phyloP scores from a whole-genome alignment of 2,329 filamentous ascomycete genomes.

The Periglandula ipomoeae region DNA sequence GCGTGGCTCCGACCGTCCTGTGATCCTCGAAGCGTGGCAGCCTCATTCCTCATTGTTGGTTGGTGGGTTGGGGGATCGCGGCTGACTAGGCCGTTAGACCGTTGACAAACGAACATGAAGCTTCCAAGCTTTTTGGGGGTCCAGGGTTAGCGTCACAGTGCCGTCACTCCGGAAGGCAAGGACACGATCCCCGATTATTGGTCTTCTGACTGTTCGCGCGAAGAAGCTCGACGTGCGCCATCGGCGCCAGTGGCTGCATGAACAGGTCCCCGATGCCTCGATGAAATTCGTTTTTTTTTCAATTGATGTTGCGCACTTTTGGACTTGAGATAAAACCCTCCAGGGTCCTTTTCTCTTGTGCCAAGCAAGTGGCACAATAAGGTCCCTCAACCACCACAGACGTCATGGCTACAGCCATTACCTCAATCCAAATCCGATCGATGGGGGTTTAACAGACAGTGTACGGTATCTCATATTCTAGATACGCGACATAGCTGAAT shows the following conservation, averaged over 20 bases:
- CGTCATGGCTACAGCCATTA: background rate
- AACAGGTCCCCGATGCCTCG: background rate
- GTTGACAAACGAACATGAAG: too few species aligned
- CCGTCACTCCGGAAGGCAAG: background rate
- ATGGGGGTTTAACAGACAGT: background rate
- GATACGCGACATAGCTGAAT: conserved; percentile 42
- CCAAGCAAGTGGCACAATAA: background rate
- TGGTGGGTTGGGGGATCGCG: too few species aligned
- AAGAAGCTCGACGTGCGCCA: background rate
- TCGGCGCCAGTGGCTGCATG: background rate
- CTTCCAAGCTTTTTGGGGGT: background rate
- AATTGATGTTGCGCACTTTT: background rate
- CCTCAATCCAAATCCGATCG: background rate
- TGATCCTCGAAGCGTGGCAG: too few species aligned
- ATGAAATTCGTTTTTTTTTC: background rate
- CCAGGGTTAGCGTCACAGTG: background rate
- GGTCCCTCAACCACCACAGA: background rate
- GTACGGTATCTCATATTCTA: conserved; percentile 4
- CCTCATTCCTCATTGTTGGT: too few species aligned
- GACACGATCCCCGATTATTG: background rate
- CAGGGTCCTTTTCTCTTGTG: background rate
- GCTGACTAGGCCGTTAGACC: too few species aligned
- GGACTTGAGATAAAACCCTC: background rate
- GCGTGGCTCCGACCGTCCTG: too few species aligned
- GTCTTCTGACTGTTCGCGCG: background rate